Base-by-base conservation (phyloP, 192 early-diverging fungal genomes). In the Backusella australiensis region DNA sequence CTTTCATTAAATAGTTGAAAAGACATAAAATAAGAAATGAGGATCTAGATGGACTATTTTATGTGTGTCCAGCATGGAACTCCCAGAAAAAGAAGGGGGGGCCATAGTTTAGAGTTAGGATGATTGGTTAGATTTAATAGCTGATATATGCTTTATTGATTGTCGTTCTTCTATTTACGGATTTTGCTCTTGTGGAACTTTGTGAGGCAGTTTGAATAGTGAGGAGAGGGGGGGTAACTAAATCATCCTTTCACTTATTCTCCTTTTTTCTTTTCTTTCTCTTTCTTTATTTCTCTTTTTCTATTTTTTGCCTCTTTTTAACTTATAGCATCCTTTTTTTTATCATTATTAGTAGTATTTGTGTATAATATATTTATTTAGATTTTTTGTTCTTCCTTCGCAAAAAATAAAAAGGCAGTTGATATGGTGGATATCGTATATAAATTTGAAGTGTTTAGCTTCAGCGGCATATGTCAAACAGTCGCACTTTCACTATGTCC, bases 401-500 rank as follows among this genome's bases (percentile, higher is more conserved):
- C n/a, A 36, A 29, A 73, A 5, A 56, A 44, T 15, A 44, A 44
- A 39, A 39, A 44, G 42, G 0, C 15, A 44, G 15, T 44, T 44
- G 19, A 49, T 49, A 82, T 82, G 80, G 73, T 75, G 11, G 52
- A 81, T 52, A 81, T 80, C 73, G 65, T 72, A 3, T 78, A 75
- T 75, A 77, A 78, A 44, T 83, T 83, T 42, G 74, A 83, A 76
- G 96, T 96, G 75, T 96, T 94, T 59, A 92, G 88, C 80, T 99
- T 98, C 82, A 93, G 94, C 87, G 89, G 91, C 75, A 93, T 98
- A 75, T 99, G 98, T 82, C 86, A 85, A 41, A 90, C 88, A 49
- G 91, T 96, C 49, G 90, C 94, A 52, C 85, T 98, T 69, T 88
- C 96, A 7, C 82, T 97, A 69, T 99, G 98, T 84, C 95, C 98